A percentile compares a stretch with the other conserved stretches of the same genome.
Conservation (phyloP, 2,329 filamentous ascomycete genomes). For the Leptographium lundbergii region DNA sequence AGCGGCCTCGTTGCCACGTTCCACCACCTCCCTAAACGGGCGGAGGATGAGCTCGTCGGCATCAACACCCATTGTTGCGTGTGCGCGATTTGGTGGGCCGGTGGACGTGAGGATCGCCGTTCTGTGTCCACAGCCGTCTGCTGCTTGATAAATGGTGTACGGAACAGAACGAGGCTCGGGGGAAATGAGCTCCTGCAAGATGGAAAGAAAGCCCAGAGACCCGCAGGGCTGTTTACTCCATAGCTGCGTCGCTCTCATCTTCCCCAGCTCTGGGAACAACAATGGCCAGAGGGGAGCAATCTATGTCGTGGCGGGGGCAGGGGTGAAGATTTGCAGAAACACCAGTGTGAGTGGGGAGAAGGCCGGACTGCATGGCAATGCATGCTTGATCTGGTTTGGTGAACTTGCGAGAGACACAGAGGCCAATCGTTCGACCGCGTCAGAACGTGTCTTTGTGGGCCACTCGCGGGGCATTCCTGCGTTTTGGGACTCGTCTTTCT, state of each 20-base stretch:
- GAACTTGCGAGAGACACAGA: neutral
- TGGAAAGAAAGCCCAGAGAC: neutral
- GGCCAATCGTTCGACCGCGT: neutral
- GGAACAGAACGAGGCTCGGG: neutral
- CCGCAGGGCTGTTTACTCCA: neutral
- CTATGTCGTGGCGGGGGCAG: neutral
- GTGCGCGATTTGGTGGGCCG: neutral
- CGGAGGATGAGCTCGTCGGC: conserved; percentile 19
- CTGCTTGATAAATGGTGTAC: neutral
- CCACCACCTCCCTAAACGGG: conserved; percentile 27
- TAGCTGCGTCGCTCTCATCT: neutral
- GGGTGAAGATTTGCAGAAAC: neutral
- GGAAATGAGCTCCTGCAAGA: neutral
- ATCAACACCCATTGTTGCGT: conserved; percentile 14
- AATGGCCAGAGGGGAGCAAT: neutral
- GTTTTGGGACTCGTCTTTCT: neutral
- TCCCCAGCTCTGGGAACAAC: neutral
- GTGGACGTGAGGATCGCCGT: neutral
- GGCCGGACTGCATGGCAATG: neutral
- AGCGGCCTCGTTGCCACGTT: conserved; percentile 24
- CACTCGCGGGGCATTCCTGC: neutral
- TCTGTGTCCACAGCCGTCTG: neutral
- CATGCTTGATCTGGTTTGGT: neutral
- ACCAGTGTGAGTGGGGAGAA: neutral
- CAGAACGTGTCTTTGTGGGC: neutral